Base-by-base conservation (phyloP, 2,329 filamentous ascomycete species). In the Xylariaceae sp. region DNA sequence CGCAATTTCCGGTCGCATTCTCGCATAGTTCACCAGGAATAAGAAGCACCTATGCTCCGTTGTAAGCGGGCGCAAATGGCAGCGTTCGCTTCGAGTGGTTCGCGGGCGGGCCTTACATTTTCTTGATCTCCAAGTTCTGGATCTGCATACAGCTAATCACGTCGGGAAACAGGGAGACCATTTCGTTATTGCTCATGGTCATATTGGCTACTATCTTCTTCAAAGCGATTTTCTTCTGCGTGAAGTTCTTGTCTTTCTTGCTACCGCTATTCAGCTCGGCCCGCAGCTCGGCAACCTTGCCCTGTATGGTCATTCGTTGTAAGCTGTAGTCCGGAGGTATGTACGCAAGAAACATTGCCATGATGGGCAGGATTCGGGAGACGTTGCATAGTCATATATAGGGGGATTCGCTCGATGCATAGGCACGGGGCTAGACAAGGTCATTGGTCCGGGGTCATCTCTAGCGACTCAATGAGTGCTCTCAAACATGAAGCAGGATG, bases 121-220 rank as follows among this genome's bases (percentile, higher is more conserved):
- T 99, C 82, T 99, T 99, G 74, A 99, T 96, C 74, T 99, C 94
- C 70, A 99, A 76, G 66, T 88, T 95, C 49, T 86, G 87, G 58
- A 99, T 89, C 64, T 89, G 85, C 94, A 99, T 99, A 78, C 92
- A 97, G 59, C 80, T 85, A 64, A 99, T 89, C 56, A 99, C 88
- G 69, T 99, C 94, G 16, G 92, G 91, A 65, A 99, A 99, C 49
- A 99, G 78, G 37, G 90, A 91, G 51, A 97, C 88, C 94, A 99
- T 99, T 72, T 99, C 94, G 69, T 97, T 99, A 76, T 99, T 99
- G 82, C 92, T 97, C 94, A 99, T 99, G 61, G 94, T 99, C 94
- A 99, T 99, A 71, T 99, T 99, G 70, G 94, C 94, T 65, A 99
- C 94, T 64, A 99, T 97, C 80, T 96, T 96, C 81, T 99, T 99